phyloP scores from a whole-genome alignment of 2,329 filamentous ascomycete genomes.

The Xylogone sp. region DNA sequence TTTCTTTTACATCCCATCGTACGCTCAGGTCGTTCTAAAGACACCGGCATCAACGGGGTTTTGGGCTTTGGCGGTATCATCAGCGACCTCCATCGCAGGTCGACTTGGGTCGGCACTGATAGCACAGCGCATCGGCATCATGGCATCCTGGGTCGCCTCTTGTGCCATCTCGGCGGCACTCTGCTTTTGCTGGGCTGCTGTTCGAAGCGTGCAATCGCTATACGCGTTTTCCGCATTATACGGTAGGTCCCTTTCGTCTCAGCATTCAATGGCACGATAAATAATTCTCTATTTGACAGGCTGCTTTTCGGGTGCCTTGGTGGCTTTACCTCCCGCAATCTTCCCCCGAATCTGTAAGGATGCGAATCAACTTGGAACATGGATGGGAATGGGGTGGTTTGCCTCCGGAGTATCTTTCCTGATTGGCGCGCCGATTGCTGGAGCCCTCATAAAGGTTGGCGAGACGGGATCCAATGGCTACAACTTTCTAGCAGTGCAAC shows the following conservation, averaged over 20 bases:
- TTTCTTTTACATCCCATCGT: slow-evolving; percentile 77
- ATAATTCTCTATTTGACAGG: neutral
- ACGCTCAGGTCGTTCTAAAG: slow-evolving; percentile 40
- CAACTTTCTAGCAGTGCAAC: neutral
- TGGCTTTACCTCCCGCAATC: neutral
- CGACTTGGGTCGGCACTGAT: neutral
- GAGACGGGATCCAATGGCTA: neutral
- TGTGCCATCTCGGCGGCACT: neutral
- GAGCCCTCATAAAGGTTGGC: neutral
- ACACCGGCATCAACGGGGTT: neutral
- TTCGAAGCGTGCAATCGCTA: neutral
- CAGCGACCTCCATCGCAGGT: neutral
- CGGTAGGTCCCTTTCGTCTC: neutral
- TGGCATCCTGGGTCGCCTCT: neutral
- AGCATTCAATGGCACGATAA: neutral
- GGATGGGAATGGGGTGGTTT: slow-evolving; percentile 7
- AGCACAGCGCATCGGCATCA: neutral
- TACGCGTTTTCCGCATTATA: neutral
- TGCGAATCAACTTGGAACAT: slow-evolving; percentile 4
- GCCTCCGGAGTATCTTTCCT: slow-evolving; percentile 5
- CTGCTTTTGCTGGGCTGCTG: neutral
- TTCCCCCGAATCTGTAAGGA: neutral
- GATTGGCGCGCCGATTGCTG: slow-evolving; percentile 10
- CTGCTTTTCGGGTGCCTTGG: neutral
- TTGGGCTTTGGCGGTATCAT: neutral